A percentile compares a stretch with the other conserved stretches of the same genome.
Conservation (phyloP, 208 protist species). For the Leishmania turanica region DNA sequence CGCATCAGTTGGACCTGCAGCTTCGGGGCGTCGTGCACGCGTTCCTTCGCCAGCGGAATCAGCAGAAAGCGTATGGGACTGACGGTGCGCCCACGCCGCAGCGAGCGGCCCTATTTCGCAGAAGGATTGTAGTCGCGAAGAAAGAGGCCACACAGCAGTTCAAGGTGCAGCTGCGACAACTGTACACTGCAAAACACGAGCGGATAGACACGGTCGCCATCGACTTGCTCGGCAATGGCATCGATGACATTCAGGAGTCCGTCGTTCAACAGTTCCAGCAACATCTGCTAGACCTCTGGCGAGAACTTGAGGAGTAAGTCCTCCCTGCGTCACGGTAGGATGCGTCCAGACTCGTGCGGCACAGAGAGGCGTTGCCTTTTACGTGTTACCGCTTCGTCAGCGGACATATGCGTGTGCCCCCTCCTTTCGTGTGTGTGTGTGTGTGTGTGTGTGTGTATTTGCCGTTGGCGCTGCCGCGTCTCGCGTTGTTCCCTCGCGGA, state of each 20-base stretch:
- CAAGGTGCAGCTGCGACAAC: constrained; percentile 9
- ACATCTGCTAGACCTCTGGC: constrained; percentile 4
- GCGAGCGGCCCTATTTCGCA: constrained; percentile 1
- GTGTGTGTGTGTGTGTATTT: not conserved
- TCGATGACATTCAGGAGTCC: not conserved
- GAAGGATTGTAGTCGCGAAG: constrained; percentile 7
- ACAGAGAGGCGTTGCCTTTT: not conserved
- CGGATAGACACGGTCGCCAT: not conserved
- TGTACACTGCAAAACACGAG: not conserved
- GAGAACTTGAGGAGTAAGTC: not conserved
- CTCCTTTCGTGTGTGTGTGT: not conserved
- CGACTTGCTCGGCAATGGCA: not conserved
- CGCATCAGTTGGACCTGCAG: constrained; percentile 44
- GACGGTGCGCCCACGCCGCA: not conserved
- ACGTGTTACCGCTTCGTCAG: not conserved
- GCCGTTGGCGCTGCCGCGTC: too few species aligned
- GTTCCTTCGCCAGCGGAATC: constrained; percentile 22
- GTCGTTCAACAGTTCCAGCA: constrained; percentile 11
- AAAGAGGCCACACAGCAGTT: constrained; percentile 17
- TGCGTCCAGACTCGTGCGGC: not conserved
- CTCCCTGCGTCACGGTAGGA: not conserved
- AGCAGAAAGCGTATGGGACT: not conserved
- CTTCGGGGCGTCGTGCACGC: constrained; percentile 45
- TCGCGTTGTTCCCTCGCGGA: not conserved
- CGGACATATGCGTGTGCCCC: not conserved